These are phyloP conservation scores for Candolleomyces eurysporus DNA, from an alignment of 768 basidiomycete genomes.

Conservation along the genomic window DNA sequence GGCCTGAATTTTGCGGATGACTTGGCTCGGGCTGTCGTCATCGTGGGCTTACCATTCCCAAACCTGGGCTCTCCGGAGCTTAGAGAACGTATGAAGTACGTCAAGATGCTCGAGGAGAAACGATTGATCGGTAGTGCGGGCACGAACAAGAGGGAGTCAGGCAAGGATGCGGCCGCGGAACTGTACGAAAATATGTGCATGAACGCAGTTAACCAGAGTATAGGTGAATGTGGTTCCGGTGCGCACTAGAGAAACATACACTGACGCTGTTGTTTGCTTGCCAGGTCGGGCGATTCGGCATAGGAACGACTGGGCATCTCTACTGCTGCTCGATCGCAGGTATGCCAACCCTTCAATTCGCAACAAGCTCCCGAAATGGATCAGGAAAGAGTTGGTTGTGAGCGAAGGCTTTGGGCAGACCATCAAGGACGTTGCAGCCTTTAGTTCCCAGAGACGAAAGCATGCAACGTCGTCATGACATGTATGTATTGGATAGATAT, in stretches of 20 bases:
- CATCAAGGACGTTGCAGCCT: constrained; percentile 56
- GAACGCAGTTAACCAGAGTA: constrained; percentile 96
- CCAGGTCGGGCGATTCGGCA: constrained; percentile 92
- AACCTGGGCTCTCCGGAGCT: constrained; percentile 91
- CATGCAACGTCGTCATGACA: not conserved
- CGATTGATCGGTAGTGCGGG: constrained; percentile 13
- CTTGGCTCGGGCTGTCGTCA: constrained; percentile 80
- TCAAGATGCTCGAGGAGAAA: constrained; percentile 56
- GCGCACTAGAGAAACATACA: not conserved
- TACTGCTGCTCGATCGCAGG: constrained; percentile 83
- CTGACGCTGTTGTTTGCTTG: not conserved
- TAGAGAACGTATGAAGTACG: constrained; percentile 88
- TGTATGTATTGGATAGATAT: not conserved
- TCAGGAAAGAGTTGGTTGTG: constrained; percentile 58
- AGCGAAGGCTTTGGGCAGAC: constrained; percentile 70
- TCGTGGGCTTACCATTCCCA: constrained; percentile 91
- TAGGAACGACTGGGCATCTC: constrained; percentile 85
- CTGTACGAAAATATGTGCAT: constrained; percentile 90
- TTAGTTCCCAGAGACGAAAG: constrained; percentile 1
- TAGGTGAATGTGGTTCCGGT: constrained; percentile 53
- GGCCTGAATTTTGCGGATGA: constrained; percentile 78
- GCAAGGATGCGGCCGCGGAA: constrained; percentile 72
- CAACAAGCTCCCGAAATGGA: constrained; percentile 89
- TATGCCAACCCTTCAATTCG: constrained; percentile 70
- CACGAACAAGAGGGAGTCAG: constrained; percentile 28